Evolutionary conservation across 164 flowering plant species (phyloP), one percentile per base, ranked within the genome.

Genomic region (Nelumbo lutea): DNA sequence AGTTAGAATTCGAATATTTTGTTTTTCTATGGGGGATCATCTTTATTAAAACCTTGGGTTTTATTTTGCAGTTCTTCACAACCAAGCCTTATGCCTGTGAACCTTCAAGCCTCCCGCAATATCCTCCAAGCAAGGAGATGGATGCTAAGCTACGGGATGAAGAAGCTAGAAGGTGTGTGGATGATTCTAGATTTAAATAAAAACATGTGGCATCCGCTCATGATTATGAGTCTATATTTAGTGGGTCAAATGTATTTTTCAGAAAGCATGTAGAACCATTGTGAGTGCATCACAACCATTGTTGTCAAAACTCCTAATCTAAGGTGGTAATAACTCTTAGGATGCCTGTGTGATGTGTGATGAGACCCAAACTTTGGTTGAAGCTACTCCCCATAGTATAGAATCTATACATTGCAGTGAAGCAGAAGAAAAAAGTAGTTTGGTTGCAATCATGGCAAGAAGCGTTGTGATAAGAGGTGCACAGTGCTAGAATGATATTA

Each of bases 81-180:
- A 87, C 90, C 40, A 79, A 83, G 74, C 98, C 98, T 69, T 84
- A 80, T 81, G 96, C 97, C 47, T 93, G 98, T 77, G 96, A 93
- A 1, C 98, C 98, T 59, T 89, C 95, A 15, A 93, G 89, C 76
- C 89, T 93, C 68, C 98, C 98, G 61, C 88, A 89, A 72, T 93
- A 93, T 78, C 96, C 96, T 59, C 98, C 98, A 48, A 93, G 87
- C 85, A 93, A 93, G 77, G 98, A 93, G 81, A 93, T 93, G 90
- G 98, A 93, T 83, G 96, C 97, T 27, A 93, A 93, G 72, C 79
- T 86, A 43, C 87, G 97, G 43, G 97, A 92, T 84, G 96, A 93
- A 85, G 96, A 87, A 80, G 89, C 91, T 74, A 81, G 96, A 81
- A 93, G 97, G 98, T 93, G 42, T 46, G 71, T 47, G 3, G 44